Evolutionary conservation across 2,329 filamentous ascomycete species (phyloP).

Genomic region (Knufia fluminis): DNA sequence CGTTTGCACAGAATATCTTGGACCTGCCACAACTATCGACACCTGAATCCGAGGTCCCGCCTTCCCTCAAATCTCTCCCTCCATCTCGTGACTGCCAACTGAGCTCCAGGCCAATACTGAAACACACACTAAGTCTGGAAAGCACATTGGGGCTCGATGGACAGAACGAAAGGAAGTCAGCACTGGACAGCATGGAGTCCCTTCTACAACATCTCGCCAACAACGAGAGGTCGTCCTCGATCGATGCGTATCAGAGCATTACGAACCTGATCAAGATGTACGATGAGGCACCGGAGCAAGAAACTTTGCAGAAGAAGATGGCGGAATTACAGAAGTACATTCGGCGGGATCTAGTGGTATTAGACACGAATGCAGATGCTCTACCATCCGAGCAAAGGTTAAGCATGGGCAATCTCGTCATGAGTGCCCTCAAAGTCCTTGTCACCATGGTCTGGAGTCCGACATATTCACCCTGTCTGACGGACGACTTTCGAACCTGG

Average conservation of each 20-base stretch:
- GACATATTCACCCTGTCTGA: slow-evolving; percentile 59
- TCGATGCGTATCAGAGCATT: slow-evolving; percentile 81
- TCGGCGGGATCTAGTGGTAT: slow-evolving; percentile 57
- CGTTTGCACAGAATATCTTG: slow-evolving; percentile 38
- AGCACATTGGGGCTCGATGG: slow-evolving; percentile 13
- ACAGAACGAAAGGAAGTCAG: slow-evolving; percentile 10
- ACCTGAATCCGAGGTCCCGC: slow-evolving; percentile 17
- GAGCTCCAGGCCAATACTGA: slow-evolving; percentile 70
- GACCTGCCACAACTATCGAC: slow-evolving; percentile 24
- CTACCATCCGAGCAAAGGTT: slow-evolving; percentile 43
- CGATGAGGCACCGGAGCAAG: slow-evolving; percentile 67
- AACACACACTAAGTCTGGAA: slow-evolving; percentile 43
- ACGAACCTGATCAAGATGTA: slow-evolving; percentile 68
- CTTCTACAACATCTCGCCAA: slow-evolving; percentile 72
- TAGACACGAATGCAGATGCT: slow-evolving; percentile 32
- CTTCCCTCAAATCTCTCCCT: slow-evolving; percentile 32
- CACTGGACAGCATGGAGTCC: slow-evolving; percentile 56
- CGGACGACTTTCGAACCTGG: slow-evolving; percentile 69
- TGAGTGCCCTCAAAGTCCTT: slow-evolving; percentile 69
- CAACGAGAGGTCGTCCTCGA: slow-evolving; percentile 58
- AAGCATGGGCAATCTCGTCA: slow-evolving; percentile 48
- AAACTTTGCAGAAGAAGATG: slow-evolving; percentile 67
- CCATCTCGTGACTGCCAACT: slow-evolving; percentile 42
- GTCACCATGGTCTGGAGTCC: slow-evolving; percentile 67
- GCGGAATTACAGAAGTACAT: slow-evolving; percentile 71